Percentiles rank a stretch among this genome's conserved stretches.
phyloP scores from a whole-genome alignment of 169 alveolate species.

The Eimeria sp. region DNA sequence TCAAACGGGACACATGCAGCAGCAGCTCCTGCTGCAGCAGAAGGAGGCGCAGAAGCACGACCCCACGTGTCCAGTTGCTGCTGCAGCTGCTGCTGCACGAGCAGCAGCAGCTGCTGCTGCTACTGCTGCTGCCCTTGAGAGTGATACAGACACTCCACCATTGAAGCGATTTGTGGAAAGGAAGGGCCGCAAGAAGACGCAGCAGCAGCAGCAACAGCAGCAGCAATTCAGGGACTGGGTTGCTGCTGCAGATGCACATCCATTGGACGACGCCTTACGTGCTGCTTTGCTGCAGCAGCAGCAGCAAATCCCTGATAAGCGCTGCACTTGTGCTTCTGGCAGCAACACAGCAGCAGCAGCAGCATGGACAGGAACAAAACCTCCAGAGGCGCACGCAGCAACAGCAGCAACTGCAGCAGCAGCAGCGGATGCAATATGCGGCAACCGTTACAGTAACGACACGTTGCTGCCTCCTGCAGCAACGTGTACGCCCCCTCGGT shows the following conservation, averaged over 20 bases:
- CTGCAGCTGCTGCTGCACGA: too few species aligned
- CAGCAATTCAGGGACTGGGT: background rate
- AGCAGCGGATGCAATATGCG: conserved; percentile 18
- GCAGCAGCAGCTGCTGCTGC: too few species aligned
- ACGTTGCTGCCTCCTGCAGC: conserved; percentile 18
- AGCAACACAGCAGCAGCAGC: conserved; percentile 3
- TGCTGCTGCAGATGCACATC: conserved; percentile 27
- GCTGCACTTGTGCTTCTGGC: conserved; percentile 33
- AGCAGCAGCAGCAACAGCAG: background rate
- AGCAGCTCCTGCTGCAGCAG: too few species aligned
- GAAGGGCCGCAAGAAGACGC: background rate
- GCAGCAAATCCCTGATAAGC: background rate
- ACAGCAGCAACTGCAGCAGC: too few species aligned
- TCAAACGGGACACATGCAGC: background rate
- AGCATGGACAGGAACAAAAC: too few species aligned
- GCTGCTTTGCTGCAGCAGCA: conserved; percentile 8
- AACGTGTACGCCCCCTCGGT: background rate
- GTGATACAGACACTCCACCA: background rate
- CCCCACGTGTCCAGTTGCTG: too few species aligned
- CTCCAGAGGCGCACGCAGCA: too few species aligned
- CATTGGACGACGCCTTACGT: background rate
- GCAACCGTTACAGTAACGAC: conserved; percentile 23
- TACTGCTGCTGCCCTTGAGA: conserved; percentile 21
- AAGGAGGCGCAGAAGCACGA: too few species aligned
- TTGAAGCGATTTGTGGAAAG: background rate